Evolutionary conservation across 2,329 filamentous ascomycete species (phyloP).

Genomic region (Colletotrichum cordylinicola): DNA sequence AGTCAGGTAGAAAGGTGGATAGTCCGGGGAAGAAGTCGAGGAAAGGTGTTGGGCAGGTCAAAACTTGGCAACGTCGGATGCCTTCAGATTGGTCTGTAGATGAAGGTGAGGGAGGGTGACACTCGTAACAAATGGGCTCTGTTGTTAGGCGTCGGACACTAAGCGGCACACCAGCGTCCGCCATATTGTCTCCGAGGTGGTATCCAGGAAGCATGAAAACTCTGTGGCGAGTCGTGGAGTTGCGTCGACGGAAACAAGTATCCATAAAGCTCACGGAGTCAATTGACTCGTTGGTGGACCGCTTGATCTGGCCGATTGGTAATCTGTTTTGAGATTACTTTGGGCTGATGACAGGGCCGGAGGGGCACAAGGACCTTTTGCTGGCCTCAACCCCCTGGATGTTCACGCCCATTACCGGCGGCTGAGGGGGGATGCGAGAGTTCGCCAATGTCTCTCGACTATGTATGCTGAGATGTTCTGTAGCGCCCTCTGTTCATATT

Average conservation of each 20-base stretch:
- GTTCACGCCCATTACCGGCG: background rate
- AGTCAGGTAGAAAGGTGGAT: slow-evolving; percentile 17
- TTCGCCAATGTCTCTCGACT: slow-evolving; percentile 17
- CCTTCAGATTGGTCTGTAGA: background rate
- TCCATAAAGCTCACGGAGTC: background rate
- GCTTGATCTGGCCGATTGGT: background rate
- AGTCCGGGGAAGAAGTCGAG: slow-evolving; percentile 7
- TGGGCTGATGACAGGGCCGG: background rate
- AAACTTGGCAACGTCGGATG: background rate
- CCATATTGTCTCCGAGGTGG: background rate
- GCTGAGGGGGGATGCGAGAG: background rate
- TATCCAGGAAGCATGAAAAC: background rate
- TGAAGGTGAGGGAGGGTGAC: background rate
- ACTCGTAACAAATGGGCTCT: background rate
- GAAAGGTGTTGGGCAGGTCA: background rate
- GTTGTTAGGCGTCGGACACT: background rate
- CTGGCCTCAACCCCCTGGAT: background rate
- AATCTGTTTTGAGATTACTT: background rate
- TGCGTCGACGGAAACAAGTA: slow-evolving; percentile 3
- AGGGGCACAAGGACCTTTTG: background rate
- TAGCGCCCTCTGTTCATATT: background rate
- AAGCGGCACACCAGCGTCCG: background rate
- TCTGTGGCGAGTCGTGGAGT: slow-evolving; percentile 9
- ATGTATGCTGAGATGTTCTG: slow-evolving; percentile 6
- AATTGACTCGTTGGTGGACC: background rate